phyloP scores from a whole-genome alignment of 192 early-diverging fungal genomes.

The Entophlyctis helioformis region DNA sequence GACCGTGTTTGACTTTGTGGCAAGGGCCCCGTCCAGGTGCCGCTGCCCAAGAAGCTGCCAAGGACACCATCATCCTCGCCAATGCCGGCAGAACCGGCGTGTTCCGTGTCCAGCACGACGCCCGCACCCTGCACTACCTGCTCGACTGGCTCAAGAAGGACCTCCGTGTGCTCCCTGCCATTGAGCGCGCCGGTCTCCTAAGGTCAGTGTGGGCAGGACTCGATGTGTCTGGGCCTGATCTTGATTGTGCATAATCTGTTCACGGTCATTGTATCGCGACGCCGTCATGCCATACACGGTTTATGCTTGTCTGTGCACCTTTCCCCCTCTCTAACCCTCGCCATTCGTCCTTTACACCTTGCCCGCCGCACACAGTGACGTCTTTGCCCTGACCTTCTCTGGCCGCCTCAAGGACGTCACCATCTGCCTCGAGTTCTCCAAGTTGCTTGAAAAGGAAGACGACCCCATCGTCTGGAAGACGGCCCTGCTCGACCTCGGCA shows the following conservation, averaged over 20 bases:
- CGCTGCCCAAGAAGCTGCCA: neutral
- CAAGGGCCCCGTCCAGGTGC: neutral
- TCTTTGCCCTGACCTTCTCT: slow-evolving; percentile 3
- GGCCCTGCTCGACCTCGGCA: slow-evolving; percentile 5
- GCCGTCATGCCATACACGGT: neutral
- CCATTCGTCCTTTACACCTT: neutral
- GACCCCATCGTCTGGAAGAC: slow-evolving; percentile 14
- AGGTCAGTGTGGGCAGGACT: neutral
- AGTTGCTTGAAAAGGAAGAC: slow-evolving; percentile 3
- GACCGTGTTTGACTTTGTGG: neutral
- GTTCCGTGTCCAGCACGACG: slow-evolving; percentile 9
- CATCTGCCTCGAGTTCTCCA: slow-evolving; percentile 2
- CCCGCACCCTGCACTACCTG: neutral
- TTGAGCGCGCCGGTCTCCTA: slow-evolving; percentile 13
- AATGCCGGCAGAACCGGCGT: slow-evolving; percentile 18
- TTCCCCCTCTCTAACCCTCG: neutral
- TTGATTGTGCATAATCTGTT: neutral
- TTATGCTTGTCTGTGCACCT: neutral
- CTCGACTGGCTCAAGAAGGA: slow-evolving; percentile 5
- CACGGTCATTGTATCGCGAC: no score
- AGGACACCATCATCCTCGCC: slow-evolving; percentile 2
- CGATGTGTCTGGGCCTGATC: neutral
- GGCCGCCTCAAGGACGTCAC: neutral
- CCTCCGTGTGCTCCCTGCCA: slow-evolving; percentile 1
- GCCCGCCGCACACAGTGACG: slow-evolving; percentile 1